Conservation (phyloP, 2,329 filamentous ascomycete genomes). For the Graphilbum ipis-grandicollis region DNA sequence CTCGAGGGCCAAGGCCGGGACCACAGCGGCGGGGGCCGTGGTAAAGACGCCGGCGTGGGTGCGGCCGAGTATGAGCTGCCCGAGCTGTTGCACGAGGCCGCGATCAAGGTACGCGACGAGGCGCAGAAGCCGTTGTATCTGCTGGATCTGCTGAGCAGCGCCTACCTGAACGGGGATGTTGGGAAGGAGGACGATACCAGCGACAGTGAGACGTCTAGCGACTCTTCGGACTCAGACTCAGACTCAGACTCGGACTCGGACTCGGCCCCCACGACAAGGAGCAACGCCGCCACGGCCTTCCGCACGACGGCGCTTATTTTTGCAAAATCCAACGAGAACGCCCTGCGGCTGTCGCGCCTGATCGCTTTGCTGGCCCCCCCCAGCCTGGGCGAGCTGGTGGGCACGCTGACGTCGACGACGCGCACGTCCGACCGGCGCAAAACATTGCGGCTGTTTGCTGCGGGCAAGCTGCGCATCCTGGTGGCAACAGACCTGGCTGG, state of each 20-base stretch:
- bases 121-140: slow-evolving; percentile 70
- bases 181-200: not conserved
- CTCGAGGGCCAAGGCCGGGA: no score
- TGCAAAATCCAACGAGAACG: slow-evolving; percentile 76
- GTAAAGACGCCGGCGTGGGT: slow-evolving; percentile 18
- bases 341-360: slow-evolving; percentile 70
- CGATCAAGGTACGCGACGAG: slow-evolving; percentile 50
- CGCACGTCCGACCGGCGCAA: slow-evolving; percentile 53
- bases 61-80: slow-evolving; percentile 35
- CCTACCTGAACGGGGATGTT: not conserved
- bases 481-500: slow-evolving; percentile 89
- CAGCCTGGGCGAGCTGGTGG: slow-evolving; percentile 35
- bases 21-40: slow-evolving; percentile 21
- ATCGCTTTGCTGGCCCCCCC: slow-evolving; percentile 51
- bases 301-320: slow-evolving; percentile 54
- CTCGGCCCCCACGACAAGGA: slow-evolving; percentile 4
- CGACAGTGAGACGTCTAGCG: slow-evolving; percentile 5
- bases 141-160: slow-evolving; percentile 49
- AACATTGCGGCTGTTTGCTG: slow-evolving; percentile 48
- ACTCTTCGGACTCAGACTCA: slow-evolving; percentile 11
- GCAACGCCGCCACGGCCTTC: slow-evolving; percentile 9
- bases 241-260: not conserved
- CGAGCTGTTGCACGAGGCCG: slow-evolving; percentile 41
- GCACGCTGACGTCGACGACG: slow-evolving; percentile 61
- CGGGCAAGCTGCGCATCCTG: slow-evolving; percentile 48